Evolutionary conservation across 805 yeast genomes (phyloP).

Genomic region (Cyberlindnera petersonii): DNA sequence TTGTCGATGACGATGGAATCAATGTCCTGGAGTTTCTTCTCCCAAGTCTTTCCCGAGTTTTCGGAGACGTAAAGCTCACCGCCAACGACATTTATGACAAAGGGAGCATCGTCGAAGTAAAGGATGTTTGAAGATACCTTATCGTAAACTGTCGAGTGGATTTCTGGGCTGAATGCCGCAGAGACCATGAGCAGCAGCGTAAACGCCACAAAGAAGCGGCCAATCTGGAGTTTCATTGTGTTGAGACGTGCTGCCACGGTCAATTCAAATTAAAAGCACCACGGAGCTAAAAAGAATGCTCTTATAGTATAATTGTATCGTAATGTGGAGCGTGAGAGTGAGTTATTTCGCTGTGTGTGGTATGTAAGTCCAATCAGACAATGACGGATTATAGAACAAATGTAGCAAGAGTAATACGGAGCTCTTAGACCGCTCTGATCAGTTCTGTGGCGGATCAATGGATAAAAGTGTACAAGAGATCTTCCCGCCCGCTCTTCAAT

Average conservation of each 20-base stretch:
- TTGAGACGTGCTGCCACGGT: too few species aligned
- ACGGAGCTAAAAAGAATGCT: not conserved
- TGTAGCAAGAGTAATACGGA: too few species aligned
- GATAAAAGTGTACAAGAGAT: too few species aligned
- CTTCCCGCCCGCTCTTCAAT: too few species aligned
- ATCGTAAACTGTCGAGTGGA: conserved; percentile 10
- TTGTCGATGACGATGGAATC: conserved; percentile 31
- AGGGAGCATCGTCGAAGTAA: conserved; percentile 34
- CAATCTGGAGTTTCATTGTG: conserved; percentile 1
- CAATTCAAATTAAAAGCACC: not conserved
- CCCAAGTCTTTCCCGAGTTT: conserved; percentile 47
- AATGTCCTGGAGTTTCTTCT: conserved; percentile 32
- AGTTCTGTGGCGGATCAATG: too few species aligned
- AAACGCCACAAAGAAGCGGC: conserved; percentile 2
- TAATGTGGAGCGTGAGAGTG: too few species aligned
- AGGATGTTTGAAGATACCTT: conserved; percentile 17
- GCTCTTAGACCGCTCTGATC: too few species aligned
- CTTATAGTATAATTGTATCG: too few species aligned
- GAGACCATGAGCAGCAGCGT: conserved; percentile 4
- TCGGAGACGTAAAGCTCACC: conserved; percentile 39
- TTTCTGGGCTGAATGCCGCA: conserved; percentile 27
- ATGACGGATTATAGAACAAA: too few species aligned
- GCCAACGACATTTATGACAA: conserved; percentile 19
- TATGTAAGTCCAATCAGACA: too few species aligned
- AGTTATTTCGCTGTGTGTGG: too few species aligned